A percentile compares a stretch with the other conserved stretches of the same genome.
phyloP scores from a whole-genome alignment of 768 basidiomycete species.

The Kwoniella bestiolae region DNA sequence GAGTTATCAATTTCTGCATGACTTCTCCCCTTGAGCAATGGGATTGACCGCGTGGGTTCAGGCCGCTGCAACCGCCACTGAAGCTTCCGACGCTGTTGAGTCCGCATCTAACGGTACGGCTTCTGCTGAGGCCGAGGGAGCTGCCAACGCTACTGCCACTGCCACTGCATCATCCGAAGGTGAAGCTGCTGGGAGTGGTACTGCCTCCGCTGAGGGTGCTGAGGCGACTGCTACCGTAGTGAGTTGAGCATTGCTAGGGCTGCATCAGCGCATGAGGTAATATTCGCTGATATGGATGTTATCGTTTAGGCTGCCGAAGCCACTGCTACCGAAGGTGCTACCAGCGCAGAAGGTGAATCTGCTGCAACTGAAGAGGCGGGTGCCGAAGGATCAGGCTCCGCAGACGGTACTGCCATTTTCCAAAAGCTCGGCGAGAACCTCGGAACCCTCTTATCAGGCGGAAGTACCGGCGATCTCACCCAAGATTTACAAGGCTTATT shows the following conservation, averaged over 20 bases:
- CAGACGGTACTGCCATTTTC: not conserved
- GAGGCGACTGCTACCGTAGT: not conserved
- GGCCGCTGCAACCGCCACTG: no score
- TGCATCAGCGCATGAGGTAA: no score
- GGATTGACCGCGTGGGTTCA: no score
- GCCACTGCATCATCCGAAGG: not conserved
- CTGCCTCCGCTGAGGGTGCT: not conserved
- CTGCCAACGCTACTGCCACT: not conserved
- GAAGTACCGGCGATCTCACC: not conserved
- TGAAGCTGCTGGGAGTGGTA: not conserved
- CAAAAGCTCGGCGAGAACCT: not conserved
- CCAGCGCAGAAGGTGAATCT: not conserved
- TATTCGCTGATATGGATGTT: no score
- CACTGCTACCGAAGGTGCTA: not conserved
- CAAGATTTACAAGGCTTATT: not conserved
- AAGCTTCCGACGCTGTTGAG: no score
- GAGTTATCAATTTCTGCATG: no score
- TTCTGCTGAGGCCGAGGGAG: no score
- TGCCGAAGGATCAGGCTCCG: not conserved
- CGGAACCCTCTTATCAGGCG: not conserved
- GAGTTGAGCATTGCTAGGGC: not conserved
- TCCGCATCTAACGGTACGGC: no score
- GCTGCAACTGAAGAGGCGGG: not conserved
- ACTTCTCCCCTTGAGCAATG: no score
- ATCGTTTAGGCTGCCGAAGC: not conserved